Conservation (phyloP, 2,329 filamentous ascomycete genomes). For the Trichoderma sp. region DNA sequence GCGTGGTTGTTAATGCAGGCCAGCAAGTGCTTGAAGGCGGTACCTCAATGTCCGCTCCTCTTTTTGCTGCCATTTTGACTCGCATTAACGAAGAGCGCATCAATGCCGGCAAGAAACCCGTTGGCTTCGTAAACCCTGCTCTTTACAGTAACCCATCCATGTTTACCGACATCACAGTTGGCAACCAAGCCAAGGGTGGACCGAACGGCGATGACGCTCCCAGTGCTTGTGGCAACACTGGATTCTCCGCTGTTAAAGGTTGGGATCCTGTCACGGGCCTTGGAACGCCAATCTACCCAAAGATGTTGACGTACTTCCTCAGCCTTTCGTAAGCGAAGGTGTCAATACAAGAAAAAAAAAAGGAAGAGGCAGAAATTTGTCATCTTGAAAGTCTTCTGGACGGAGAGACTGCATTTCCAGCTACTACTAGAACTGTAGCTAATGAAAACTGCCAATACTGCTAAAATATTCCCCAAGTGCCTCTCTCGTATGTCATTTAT, state of each 20-base stretch:
- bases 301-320: constrained; percentile 50
- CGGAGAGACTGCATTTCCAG: background rate
- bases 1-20: constrained; percentile 49
- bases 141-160: constrained; percentile 34
- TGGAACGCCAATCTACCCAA: constrained; percentile 32
- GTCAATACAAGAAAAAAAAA: background rate
- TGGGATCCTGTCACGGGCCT: constrained; percentile 34
- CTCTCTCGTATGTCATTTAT: background rate
- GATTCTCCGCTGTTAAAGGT: constrained; percentile 32
- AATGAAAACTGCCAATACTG: background rate
- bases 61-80: constrained; percentile 43
- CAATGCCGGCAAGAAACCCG: constrained; percentile 36
- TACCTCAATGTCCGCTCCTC: constrained; percentile 49
- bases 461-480: background rate
- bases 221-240: constrained; percentile 31
- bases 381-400: background rate
- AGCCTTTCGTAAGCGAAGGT: background rate
- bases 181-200: constrained; percentile 32
- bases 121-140: constrained; percentile 44
- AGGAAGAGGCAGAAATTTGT: background rate
- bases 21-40: constrained; percentile 50
- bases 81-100: constrained; percentile 40
- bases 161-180: constrained; percentile 31
- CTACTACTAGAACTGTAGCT: background rate
- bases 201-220: constrained; percentile 13